phyloP scores from a whole-genome alignment of 1,284 basidiomycete species.

The Marasmius fiardii region DNA sequence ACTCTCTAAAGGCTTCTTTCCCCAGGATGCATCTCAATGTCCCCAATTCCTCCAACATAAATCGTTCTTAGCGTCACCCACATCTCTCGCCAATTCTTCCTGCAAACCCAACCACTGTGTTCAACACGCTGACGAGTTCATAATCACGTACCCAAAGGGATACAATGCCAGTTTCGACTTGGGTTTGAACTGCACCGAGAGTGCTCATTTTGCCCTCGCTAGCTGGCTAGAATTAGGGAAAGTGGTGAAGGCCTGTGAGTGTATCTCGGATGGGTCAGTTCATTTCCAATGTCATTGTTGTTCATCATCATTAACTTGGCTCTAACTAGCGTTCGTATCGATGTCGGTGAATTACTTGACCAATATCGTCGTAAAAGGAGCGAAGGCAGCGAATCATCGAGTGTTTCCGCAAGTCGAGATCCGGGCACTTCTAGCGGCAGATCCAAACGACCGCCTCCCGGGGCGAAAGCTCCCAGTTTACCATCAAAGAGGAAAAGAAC shows the following conservation, averaged over 20 bases:
- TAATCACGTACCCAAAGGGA: slow-evolving; percentile 92
- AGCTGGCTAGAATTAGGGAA: slow-evolving; percentile 91
- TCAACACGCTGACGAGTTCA: slow-evolving; percentile 90
- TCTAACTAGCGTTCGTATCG: slow-evolving; percentile 75
- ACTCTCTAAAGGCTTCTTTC: slow-evolving; percentile 74
- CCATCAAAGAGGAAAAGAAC: slow-evolving; percentile 11
- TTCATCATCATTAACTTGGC: background rate
- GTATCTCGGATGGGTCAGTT: slow-evolving; percentile 76
- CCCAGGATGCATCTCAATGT: slow-evolving; percentile 80
- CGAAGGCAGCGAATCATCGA: slow-evolving; percentile 17
- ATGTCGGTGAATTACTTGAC: slow-evolving; percentile 79
- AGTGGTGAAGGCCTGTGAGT: slow-evolving; percentile 79
- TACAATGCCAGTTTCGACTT: slow-evolving; percentile 98
- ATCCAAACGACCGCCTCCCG: slow-evolving; percentile 2
- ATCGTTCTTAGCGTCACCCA: slow-evolving; percentile 92
- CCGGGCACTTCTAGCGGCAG: background rate
- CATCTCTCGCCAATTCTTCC: slow-evolving; percentile 73
- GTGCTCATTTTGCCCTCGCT: slow-evolving; percentile 96
- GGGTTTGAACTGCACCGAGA: slow-evolving; percentile 97
- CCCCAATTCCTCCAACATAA: slow-evolving; percentile 97
- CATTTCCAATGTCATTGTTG: no score
- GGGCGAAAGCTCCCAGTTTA: slow-evolving; percentile 4
- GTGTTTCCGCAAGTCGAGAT: background rate
- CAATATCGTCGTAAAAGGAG: slow-evolving; percentile 50
- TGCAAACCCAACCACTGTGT: slow-evolving; percentile 88